phyloP scores from a whole-genome alignment of 306 rosid genomes.

The Lotus japonicus region DNA sequence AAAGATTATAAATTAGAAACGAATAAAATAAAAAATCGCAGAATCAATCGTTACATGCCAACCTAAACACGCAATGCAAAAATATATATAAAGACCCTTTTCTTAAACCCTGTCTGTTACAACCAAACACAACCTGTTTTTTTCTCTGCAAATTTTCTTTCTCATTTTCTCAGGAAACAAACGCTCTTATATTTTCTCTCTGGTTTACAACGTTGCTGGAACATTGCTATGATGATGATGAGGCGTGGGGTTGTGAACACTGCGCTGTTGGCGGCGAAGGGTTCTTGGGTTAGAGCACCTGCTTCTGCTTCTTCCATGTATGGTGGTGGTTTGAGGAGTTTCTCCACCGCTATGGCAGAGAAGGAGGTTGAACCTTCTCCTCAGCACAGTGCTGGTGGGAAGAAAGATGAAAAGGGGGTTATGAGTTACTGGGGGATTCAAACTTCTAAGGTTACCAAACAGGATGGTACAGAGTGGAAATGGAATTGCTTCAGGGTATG shows the following conservation, averaged over 20 bases:
- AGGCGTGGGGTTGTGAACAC: slow-evolving; percentile 11
- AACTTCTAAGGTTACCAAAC: slow-evolving; percentile 22
- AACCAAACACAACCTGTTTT: not conserved
- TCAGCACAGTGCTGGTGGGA: not conserved
- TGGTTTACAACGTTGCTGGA: not conserved
- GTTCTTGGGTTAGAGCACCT: slow-evolving; percentile 10
- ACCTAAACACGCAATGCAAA: not conserved
- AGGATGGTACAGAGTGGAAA: slow-evolving; percentile 66
- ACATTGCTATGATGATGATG: slow-evolving; percentile 1
- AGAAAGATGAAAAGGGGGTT: slow-evolving; percentile 23
- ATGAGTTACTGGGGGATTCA: slow-evolving; percentile 66
- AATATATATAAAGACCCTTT: not conserved
- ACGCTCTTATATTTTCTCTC: not conserved
- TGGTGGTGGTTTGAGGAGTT: slow-evolving; percentile 14
- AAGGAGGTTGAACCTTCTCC: not conserved
- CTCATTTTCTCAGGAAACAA: not conserved
- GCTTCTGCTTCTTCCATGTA: not conserved
- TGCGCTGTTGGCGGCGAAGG: slow-evolving; percentile 2
- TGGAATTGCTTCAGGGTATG: slow-evolving; percentile 73
- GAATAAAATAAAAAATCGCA: no score
- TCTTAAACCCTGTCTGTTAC: slow-evolving; percentile 8
- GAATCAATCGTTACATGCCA: not conserved
- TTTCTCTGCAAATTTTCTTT: not conserved
- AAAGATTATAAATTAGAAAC: no score
- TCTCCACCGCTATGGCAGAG: slow-evolving; percentile 27